phyloP scores from a whole-genome alignment of 306 rosid genomes.

The Pyrus betulifolia region DNA sequence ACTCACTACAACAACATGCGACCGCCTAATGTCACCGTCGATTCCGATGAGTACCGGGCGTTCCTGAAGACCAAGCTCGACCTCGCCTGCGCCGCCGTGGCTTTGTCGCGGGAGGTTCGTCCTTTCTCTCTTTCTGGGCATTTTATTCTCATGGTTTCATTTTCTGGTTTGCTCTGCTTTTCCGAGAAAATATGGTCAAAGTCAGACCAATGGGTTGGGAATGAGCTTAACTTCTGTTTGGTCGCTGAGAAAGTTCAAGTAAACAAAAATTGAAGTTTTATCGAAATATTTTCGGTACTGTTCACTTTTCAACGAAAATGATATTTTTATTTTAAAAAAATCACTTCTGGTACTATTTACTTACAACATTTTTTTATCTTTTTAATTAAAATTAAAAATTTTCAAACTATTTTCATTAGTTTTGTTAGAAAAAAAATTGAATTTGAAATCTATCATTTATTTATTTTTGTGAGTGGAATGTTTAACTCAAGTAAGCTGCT shows the following conservation, averaged over 20 bases:
- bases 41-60: conserved; percentile 57
- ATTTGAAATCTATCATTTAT: neutral
- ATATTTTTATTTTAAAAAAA: no score
- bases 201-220: neutral
- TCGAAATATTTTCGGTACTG: fast-evolving
- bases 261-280: no score
- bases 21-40: conserved; percentile 26
- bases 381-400: no score
- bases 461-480: neutral
- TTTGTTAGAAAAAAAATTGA: neutral
- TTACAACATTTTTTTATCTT: fast-evolving
- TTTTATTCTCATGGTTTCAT: neutral
- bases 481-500: neutral
- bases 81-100: conserved; percentile 90
- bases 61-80: conserved; percentile 81
- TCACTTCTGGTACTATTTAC: fast-evolving
- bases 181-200: neutral
- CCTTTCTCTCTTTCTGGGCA: neutral
- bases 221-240: neutral
- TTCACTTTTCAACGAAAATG: neutral
- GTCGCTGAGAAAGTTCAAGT: neutral
- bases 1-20: neutral
- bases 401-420: no score
- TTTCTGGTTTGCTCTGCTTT: neutral
- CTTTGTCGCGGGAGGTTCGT: conserved; percentile 45